These are phyloP conservation scores for Pholiota molesta DNA, from an alignment of 768 basidiomycete species.

Conservation along the genomic window DNA sequence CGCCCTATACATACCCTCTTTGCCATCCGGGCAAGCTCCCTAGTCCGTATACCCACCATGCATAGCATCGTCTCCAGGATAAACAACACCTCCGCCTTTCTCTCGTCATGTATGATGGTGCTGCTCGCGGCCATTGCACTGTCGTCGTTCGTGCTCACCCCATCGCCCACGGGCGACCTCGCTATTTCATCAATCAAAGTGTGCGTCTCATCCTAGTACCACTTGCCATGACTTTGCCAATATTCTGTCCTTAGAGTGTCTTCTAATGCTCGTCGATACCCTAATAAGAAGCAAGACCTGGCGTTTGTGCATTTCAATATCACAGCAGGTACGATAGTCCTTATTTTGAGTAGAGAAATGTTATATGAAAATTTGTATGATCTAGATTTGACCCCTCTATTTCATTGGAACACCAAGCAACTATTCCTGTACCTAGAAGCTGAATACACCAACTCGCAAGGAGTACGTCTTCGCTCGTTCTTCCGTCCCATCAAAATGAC, in stretches of 20 bases:
- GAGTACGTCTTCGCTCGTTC: constrained; percentile 51
- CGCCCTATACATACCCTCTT: neutral
- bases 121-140: constrained; percentile 72
- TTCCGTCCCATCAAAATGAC: neutral
- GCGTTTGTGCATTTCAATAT: constrained; percentile 84
- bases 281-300: constrained; percentile 68
- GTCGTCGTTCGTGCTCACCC: constrained; percentile 68
- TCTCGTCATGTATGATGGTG: constrained; percentile 76
- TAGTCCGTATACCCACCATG: constrained; percentile 43
- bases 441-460: constrained; percentile 74
- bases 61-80: constrained; percentile 70
- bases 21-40: constrained; percentile 1
- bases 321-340: constrained; percentile 62
- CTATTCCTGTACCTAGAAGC: constrained; percentile 86
- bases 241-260: constrained; percentile 30
- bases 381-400: constrained; percentile 79
- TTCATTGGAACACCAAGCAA: constrained; percentile 98
- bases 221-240: neutral
- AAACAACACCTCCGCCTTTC: constrained; percentile 73
- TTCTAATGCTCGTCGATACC: constrained; percentile 54
- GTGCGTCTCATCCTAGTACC: constrained; percentile 43
- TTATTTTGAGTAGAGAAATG: constrained; percentile 1
- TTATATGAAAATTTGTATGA: neutral
- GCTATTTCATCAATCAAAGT: constrained; percentile 73
- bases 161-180: constrained; percentile 59